phyloP scores from a whole-genome alignment of 2,329 filamentous ascomycete genomes.

The Pseudogymnoascus sp. region DNA sequence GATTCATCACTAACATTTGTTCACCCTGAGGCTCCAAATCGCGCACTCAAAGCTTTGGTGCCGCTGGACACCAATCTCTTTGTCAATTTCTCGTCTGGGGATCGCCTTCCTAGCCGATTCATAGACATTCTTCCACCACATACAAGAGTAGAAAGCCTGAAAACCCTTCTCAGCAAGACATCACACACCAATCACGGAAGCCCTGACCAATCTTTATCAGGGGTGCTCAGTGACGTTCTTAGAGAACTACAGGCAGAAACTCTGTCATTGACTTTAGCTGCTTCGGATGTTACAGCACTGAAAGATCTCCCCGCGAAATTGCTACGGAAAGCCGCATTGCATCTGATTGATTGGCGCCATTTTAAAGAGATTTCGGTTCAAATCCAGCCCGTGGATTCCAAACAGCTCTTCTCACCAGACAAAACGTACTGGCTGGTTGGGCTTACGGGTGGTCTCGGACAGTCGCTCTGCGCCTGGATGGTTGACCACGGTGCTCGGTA shows the following conservation, averaged over 20 bases:
- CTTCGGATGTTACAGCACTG: background rate
- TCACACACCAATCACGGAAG: background rate
- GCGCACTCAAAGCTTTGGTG: background rate
- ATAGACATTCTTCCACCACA: background rate
- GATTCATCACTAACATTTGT: background rate
- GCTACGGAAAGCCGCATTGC: background rate
- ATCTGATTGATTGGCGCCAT: constrained; percentile 3
- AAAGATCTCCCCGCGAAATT: background rate
- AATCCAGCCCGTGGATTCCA: background rate
- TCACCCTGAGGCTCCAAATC: background rate
- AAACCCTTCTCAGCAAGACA: background rate
- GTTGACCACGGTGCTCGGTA: constrained; percentile 31
- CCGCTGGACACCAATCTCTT: background rate
- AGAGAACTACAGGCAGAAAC: background rate
- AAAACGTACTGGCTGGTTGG: constrained; percentile 30
- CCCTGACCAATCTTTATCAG: background rate
- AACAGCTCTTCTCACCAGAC: constrained; percentile 13
- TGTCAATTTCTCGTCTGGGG: background rate
- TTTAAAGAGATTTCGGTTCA: background rate
- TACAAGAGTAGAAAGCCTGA: background rate
- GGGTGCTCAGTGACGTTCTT: background rate
- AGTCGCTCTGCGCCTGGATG: constrained; percentile 36
- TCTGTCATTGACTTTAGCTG: background rate
- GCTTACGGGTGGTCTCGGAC: constrained; percentile 28
- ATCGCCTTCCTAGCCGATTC: background rate